These are phyloP conservation scores for Alternaria sp. DNA, from an alignment of 2,329 filamentous ascomycete species.

Conservation along the genomic window DNA sequence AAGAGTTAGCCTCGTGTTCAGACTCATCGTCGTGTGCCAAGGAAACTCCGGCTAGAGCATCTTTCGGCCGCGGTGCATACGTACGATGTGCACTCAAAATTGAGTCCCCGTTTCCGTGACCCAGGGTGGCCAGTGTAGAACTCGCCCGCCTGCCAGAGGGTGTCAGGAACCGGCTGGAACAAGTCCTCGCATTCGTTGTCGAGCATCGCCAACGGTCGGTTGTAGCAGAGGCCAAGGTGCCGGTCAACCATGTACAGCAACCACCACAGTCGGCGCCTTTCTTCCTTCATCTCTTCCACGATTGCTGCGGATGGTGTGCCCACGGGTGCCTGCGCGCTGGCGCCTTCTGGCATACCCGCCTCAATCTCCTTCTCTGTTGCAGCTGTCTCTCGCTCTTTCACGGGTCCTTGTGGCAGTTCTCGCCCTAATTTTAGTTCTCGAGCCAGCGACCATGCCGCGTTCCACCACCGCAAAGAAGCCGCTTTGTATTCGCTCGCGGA, in stretches of 20 bases:
- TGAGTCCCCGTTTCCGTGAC: conserved; percentile 65
- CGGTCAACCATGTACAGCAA: conserved; percentile 83
- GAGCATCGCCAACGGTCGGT: conserved; percentile 82
- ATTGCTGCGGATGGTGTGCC: conserved; percentile 43
- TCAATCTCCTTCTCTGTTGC: conserved; percentile 49
- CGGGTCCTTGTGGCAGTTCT: conserved; percentile 71
- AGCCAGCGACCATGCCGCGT: conserved; percentile 87
- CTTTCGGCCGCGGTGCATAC: not conserved
- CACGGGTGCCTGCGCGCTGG: conserved; percentile 33
- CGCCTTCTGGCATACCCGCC: conserved; percentile 39
- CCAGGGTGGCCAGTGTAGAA: conserved; percentile 61
- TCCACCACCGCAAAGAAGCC: conserved; percentile 91
- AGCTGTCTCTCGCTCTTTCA: conserved; percentile 38
- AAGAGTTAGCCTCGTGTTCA: conserved; percentile 4
- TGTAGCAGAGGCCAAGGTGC: conserved; percentile 89
- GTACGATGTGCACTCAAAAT: conserved; percentile 77
- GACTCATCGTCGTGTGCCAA: not conserved
- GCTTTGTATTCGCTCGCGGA: conserved; percentile 86
- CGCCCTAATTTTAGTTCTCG: conserved; percentile 87
- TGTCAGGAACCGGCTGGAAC: conserved; percentile 84
- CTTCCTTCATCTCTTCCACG: conserved; percentile 68
- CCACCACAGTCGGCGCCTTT: conserved; percentile 91
- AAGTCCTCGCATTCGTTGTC: conserved; percentile 83
- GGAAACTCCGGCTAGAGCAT: not conserved
- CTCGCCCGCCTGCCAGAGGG: conserved; percentile 82